These are phyloP conservation scores for Penstemon barbatus DNA, from an alignment of 257 asterid genomes.

Conservation along the genomic window DNA sequence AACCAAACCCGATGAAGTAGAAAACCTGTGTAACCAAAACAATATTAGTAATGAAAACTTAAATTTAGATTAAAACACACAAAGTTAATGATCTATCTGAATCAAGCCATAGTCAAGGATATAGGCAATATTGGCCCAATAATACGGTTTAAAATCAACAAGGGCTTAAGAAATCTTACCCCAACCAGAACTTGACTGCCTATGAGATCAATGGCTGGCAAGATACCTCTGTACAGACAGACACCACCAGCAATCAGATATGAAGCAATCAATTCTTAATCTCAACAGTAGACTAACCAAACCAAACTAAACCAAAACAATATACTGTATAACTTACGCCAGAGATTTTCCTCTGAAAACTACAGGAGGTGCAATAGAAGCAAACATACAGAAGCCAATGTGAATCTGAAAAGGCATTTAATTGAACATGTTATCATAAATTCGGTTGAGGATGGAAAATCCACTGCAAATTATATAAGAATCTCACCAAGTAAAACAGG, in stretches of 20 bases:
- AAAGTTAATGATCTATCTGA: not conserved
- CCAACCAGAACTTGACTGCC: constrained; percentile 78
- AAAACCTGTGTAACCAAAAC: constrained; percentile 53
- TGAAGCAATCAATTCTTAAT: not conserved
- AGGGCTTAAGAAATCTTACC: constrained; percentile 48
- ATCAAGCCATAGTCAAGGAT: not conserved
- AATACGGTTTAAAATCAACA: not conserved
- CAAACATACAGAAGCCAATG: constrained; percentile 76
- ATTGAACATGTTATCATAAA: constrained; percentile 16
- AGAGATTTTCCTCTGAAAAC: constrained; percentile 94
- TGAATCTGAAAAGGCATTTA: constrained; percentile 63
- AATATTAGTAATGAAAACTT: not conserved
- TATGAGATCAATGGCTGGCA: constrained; percentile 91
- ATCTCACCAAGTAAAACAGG: constrained; percentile 46
- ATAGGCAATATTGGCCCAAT: not conserved
- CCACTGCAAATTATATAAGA: not conserved
- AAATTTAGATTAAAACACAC: not conserved
- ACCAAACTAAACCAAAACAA: not conserved
- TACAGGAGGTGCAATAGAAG: constrained; percentile 96
- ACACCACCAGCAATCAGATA: constrained; percentile 25
- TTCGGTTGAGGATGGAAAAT: constrained; percentile 7
- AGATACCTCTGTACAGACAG: constrained; percentile 72
- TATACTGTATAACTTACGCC: constrained; percentile 53
- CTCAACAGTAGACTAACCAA: not conserved
- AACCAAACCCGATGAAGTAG: constrained; percentile 95